Evolutionary conservation across 352 stramenopile genomes (phyloP).

Genomic region (Globisporangium nodosum): DNA sequence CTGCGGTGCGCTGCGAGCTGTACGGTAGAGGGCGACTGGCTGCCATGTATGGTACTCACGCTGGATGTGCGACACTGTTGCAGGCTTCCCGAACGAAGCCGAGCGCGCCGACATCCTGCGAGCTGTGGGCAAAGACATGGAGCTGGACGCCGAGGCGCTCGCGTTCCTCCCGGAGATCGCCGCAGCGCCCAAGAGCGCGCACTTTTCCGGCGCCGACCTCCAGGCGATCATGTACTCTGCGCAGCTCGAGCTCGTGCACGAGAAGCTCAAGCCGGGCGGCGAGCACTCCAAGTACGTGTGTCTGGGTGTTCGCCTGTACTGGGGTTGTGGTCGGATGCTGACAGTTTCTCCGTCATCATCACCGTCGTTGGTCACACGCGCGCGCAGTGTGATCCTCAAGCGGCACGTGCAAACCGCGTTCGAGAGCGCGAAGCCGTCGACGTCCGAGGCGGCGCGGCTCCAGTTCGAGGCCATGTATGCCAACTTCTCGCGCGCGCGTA

Average conservation of each 20-base stretch:
- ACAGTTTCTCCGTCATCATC: background rate
- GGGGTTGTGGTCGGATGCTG: background rate
- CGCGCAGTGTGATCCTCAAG: conserved; percentile 40
- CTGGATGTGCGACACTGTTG: background rate
- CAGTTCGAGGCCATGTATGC: conserved; percentile 72
- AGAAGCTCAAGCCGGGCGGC: conserved; percentile 76
- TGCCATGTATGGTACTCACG: background rate
- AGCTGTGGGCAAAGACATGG: conserved; percentile 73
- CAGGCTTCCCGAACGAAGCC: conserved; percentile 80
- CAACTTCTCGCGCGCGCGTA: conserved; percentile 60
- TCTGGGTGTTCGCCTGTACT: background rate
- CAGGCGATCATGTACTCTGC: conserved; percentile 94
- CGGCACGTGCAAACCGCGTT: conserved; percentile 62
- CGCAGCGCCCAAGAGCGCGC: conserved; percentile 50
- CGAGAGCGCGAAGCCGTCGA: conserved; percentile 62
- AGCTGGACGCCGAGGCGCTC: conserved; percentile 53
- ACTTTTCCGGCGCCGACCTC: conserved; percentile 92
- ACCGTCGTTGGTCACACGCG: background rate
- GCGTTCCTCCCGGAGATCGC: conserved; percentile 76
- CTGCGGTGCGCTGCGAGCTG: conserved; percentile 33
- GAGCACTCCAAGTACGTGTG: conserved; percentile 44
- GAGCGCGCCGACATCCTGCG: conserved; percentile 80
- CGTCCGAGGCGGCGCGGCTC: conserved; percentile 41
- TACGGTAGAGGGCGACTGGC: background rate
- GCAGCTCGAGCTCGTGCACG: conserved; percentile 91